Evolutionary conservation across 345 rosid genomes (phyloP).

Genomic region (Turnera subulata): DNA sequence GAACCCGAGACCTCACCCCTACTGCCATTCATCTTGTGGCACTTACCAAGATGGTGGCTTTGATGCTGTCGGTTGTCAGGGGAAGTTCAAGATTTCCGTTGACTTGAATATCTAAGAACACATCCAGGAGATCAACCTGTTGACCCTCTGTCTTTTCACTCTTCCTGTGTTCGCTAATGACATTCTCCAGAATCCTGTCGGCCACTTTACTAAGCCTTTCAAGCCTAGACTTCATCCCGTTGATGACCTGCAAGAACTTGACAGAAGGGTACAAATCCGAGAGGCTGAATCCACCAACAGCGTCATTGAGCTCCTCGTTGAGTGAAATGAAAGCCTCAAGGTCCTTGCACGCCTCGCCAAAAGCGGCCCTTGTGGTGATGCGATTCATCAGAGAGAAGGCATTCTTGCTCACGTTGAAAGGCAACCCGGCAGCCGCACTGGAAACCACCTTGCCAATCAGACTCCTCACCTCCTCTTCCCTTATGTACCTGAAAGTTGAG

Average conservation of each 20-base stretch:
- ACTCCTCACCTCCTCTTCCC: constrained; percentile 12
- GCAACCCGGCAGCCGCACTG: too few relatives aligned
- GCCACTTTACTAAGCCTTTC: background rate
- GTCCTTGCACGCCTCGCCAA: too few relatives aligned
- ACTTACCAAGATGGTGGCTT: too few relatives aligned
- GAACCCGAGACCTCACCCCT: too few relatives aligned
- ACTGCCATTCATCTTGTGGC: too few relatives aligned
- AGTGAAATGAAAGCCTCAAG: too few relatives aligned
- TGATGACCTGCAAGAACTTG: background rate
- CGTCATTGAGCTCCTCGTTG: background rate
- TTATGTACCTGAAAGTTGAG: background rate
- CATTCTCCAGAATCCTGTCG: background rate
- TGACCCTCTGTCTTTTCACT: background rate
- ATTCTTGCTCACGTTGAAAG: too few relatives aligned
- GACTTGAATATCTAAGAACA: constrained; percentile 15
- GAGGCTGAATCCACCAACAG: constrained; percentile 18
- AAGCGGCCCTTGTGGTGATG: too few relatives aligned
- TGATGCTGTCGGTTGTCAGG: too few relatives aligned
- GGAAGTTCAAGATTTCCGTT: too few relatives aligned
- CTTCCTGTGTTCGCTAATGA: constrained; percentile 1
- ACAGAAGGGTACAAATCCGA: constrained; percentile 19
- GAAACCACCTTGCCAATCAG: too few relatives aligned
- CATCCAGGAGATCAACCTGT: constrained; percentile 8
- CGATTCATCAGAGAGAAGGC: too few relatives aligned
- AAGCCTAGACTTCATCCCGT: background rate